Conservation (phyloP, 306 rosid species). For the Sindora glabra region DNA sequence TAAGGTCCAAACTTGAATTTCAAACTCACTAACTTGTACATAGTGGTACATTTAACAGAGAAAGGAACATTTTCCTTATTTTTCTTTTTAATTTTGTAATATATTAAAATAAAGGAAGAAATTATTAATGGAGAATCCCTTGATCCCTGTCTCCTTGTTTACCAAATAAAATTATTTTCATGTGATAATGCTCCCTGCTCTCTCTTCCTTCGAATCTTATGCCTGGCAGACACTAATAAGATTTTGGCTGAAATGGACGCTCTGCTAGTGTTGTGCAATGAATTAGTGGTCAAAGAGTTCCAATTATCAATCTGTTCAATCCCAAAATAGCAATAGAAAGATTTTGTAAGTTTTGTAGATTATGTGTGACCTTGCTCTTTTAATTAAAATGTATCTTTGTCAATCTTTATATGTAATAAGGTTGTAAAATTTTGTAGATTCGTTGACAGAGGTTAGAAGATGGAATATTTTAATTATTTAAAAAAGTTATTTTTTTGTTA, state of each 20-base stretch:
- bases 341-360: no score
- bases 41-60: neutral
- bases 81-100: neutral
- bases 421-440: no score
- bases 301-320: neutral
- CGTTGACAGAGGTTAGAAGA: no score
- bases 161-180: neutral
- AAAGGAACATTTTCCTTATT: neutral
- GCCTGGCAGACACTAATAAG: neutral
- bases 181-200: neutral
- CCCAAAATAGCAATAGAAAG: neutral
- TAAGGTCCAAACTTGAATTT: no score
- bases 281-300: neutral
- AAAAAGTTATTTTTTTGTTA: no score
- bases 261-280: no score
- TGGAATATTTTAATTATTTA: no score
- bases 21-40: neutral
- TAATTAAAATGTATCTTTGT: no score
- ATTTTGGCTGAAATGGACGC: neutral
- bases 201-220: slow-evolving; percentile 13
- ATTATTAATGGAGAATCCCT: slow-evolving; percentile 11
- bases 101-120: neutral
- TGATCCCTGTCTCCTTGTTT: neutral
- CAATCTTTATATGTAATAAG: no score
- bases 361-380: no score